These are phyloP conservation scores for Sporobolomyces phaffii DNA, from an alignment of 768 basidiomycete genomes.

Conservation along the genomic window DNA sequence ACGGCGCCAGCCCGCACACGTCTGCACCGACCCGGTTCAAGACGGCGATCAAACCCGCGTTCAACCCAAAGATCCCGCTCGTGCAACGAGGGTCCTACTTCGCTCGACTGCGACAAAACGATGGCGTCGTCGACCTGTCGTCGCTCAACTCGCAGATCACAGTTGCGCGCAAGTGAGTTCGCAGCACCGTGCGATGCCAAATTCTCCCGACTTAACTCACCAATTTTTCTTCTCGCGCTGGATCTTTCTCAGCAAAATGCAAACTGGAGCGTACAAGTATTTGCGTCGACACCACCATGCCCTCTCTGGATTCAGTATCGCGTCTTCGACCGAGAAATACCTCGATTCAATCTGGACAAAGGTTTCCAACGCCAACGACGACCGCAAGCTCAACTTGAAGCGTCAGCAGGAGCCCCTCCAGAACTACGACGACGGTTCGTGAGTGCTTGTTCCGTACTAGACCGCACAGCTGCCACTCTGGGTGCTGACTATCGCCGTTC, in stretches of 20 bases:
- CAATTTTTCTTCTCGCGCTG: too few relatives aligned
- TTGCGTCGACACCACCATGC: neutral
- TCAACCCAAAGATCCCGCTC: conserved; percentile 4
- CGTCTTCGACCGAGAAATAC: neutral
- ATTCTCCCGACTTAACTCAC: too few relatives aligned
- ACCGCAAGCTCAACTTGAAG: conserved; percentile 11
- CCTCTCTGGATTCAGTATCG: neutral
- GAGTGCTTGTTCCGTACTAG: neutral
- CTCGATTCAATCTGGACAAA: conserved; percentile 1
- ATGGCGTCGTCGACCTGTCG: conserved; percentile 11
- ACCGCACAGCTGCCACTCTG: too few relatives aligned
- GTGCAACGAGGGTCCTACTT: neutral
- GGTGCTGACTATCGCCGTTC: too few relatives aligned
- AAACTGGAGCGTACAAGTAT: conserved; percentile 14
- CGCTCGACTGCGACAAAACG: neutral
- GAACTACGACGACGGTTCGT: conserved; percentile 25
- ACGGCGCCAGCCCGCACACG: neutral
- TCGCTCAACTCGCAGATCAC: conserved; percentile 1
- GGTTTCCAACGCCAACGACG: conserved; percentile 3
- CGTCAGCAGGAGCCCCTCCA: conserved; percentile 8
- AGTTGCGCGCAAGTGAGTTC: conserved; percentile 1
- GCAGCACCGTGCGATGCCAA: neutral
- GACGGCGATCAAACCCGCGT: neutral
- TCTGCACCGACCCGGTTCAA: neutral
- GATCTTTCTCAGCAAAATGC: neutral